Evolutionary conservation across 2,329 filamentous ascomycete genomes (phyloP).

Genomic region (Botryotinia globosa): DNA sequence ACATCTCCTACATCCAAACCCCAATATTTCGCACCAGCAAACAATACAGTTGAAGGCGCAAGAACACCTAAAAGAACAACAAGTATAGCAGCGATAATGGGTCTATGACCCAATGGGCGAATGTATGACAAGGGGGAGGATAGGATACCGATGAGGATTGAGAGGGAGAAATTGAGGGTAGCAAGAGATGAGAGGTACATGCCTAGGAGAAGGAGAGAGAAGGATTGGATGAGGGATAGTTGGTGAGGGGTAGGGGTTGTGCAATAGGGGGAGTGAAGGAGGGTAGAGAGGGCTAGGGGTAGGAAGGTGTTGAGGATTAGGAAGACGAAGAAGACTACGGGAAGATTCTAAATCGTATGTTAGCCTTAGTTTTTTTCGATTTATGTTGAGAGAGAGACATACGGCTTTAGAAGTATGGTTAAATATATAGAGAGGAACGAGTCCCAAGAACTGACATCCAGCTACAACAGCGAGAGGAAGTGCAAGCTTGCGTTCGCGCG

Average conservation of each 20-base stretch:
- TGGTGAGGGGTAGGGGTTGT: slow-evolving; percentile 63
- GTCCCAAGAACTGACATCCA: slow-evolving; percentile 70
- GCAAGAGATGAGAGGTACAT: slow-evolving; percentile 90
- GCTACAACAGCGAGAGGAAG: slow-evolving; percentile 72
- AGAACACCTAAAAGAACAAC: slow-evolving; percentile 56
- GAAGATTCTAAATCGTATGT: slow-evolving; percentile 50
- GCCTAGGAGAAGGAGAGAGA: slow-evolving; percentile 88
- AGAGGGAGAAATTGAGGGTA: slow-evolving; percentile 91
- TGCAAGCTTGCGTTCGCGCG: slow-evolving; percentile 56
- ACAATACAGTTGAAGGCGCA: slow-evolving; percentile 57
- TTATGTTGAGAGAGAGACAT: slow-evolving; percentile 24
- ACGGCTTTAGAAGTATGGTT: slow-evolving; percentile 69
- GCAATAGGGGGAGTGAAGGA: slow-evolving; percentile 48
- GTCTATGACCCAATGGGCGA: slow-evolving; percentile 45
- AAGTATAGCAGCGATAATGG: slow-evolving; percentile 44
- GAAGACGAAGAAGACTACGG: slow-evolving; percentile 58
- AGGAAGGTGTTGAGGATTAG: slow-evolving; percentile 53
- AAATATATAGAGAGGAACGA: slow-evolving; percentile 82
- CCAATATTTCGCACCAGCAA: slow-evolving; percentile 49
- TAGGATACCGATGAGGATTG: slow-evolving; percentile 78
- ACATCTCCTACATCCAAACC: slow-evolving; percentile 53
- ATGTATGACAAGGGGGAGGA: slow-evolving; percentile 78
- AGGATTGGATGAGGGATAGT: slow-evolving; percentile 77
- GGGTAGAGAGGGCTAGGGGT: slow-evolving; percentile 54
- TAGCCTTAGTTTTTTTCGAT: not conserved